These are phyloP conservation scores for Lantana camara DNA, from an alignment of 257 asterid genomes.

Conservation along the genomic window DNA sequence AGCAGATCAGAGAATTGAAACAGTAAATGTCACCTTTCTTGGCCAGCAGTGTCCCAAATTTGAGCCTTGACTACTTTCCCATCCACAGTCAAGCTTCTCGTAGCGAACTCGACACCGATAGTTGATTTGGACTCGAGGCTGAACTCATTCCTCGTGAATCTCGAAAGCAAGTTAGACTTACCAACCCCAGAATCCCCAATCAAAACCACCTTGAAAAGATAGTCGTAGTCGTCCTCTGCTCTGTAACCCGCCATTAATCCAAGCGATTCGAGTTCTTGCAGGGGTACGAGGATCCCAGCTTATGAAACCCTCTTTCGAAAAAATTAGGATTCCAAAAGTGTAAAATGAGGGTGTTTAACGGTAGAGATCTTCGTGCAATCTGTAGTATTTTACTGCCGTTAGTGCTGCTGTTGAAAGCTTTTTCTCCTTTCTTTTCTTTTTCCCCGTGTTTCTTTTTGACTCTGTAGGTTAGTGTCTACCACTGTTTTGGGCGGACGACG, in stretches of 20 bases:
- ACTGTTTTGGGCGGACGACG: constrained; percentile 2
- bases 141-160: constrained; percentile 88
- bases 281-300: constrained; percentile 16
- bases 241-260: constrained; percentile 68
- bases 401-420: constrained; percentile 2
- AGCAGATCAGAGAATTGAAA: constrained; percentile 35
- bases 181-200: constrained; percentile 93
- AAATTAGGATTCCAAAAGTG: constrained; percentile 16
- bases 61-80: constrained; percentile 84
- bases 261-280: constrained; percentile 8
- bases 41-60: constrained; percentile 97
- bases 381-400: constrained; percentile 24
- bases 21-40: constrained; percentile 62
- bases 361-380: constrained; percentile 19
- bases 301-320: constrained; percentile 3
- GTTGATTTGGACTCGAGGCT: constrained; percentile 88
- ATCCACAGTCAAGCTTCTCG: constrained; percentile 81
- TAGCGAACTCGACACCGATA: constrained; percentile 91
- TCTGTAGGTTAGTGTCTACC: constrained; percentile 27
- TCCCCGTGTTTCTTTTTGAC: constrained; percentile 9
- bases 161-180: constrained; percentile 80
- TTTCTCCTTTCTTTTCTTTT: not conserved
- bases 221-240: constrained; percentile 89
- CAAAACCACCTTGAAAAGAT: constrained; percentile 80
- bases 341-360: not conserved